Base-by-base conservation (phyloP, 78 protist species). In the Speleostelium caveatum region DNA sequence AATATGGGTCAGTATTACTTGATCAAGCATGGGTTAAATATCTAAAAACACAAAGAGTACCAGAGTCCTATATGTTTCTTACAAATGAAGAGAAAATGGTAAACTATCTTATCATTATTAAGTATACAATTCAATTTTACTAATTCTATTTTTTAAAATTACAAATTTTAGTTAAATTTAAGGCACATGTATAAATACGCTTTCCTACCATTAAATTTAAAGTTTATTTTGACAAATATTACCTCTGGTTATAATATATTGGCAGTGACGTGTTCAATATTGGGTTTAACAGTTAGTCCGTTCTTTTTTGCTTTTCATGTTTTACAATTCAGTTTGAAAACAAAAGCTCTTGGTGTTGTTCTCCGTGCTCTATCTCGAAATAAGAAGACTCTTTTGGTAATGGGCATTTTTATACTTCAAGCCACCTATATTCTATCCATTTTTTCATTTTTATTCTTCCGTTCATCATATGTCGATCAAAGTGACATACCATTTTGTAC, bases 381-480 rank as follows among this genome's bases (percentile, higher is more conserved):
- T 19, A 83, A 83, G 38, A 74, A 74, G 26, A 41, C 91, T n/a
- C 53, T 83, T n/a, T 12, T 83, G 0, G 75, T 83, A 3, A 83
- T 83, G 91, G 91, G 89, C 33, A 30, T 55, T 16, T 83, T 83
- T n/a, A 83, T 83, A 33, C 49, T 83, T 1, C 91, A 83, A 33
- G 77, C 91, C 12, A 83, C 68, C 30, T 83, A 83, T 60, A 12
- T 83, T 14, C 22, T 83, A 10, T 83, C 91, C 0, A 83, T 83
- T 22, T 83, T 83, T 39, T 83, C 91, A 6, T 83, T 56, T 51
- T 74, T 74, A 26, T 83, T 62, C 45, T 83, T 83, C 49, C 24
- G 39, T 30, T 53, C 56, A 24, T 21, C 35, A 1, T 83, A 83
- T 53, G 21, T 3, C 1, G 32, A 53, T 21, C 6, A 21, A 7